Evolutionary conservation across 2,329 filamentous ascomycete species (phyloP), one percentile per base, ranked within the genome.

Genomic region (Intubia oerlemansii): DNA sequence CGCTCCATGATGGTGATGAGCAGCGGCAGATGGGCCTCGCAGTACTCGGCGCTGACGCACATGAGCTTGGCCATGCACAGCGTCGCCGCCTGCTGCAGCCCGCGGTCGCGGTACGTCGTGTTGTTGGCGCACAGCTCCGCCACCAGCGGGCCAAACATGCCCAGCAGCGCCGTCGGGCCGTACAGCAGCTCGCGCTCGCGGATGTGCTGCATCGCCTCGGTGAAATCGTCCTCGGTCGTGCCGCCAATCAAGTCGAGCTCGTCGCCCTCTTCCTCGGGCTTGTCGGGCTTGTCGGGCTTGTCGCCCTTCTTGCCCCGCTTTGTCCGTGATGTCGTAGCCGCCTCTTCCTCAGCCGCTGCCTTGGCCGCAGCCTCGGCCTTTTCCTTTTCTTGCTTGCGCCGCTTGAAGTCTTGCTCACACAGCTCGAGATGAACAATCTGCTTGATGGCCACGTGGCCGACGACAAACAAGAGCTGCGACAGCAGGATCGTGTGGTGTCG

Each of bases 1-100:
- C 82, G 74, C 53, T 98, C 88, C 59, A 98, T 84, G 42, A 98
- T 95, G 11, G 85, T 95, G 51, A 98, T 92, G 34, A 98, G 71
- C 4, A 98, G 71, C 5, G 80, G 78, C 10, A 98, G 62, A 44
- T 98, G 90, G 23, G 67, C 66, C 51, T 95, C 88, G 52, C 88
- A 98, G 54, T 93, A 98, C 50, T 95, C 82, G 5, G 79, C 75
- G 41, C 80, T 91, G 24, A 98, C 84, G 44, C 90, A 98, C 90
- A 98, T 98, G 35, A 98, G 68, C 57, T 98, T 98, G 4, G 85
- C 85, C 44, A 98, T 65, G 46, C 88, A 98, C 7, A 98, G 58
- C 1, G 88, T 92, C 9, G 88, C 84, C 23, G 90, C 80, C 14
- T 82, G 81, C 51, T 98, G 88, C 9, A 98, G 66, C 32, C 80